Evolutionary conservation across 2,329 filamentous ascomycete species (phyloP), one percentile per base, ranked within the genome.

Genomic region (Phaeosphaeria sp.): DNA sequence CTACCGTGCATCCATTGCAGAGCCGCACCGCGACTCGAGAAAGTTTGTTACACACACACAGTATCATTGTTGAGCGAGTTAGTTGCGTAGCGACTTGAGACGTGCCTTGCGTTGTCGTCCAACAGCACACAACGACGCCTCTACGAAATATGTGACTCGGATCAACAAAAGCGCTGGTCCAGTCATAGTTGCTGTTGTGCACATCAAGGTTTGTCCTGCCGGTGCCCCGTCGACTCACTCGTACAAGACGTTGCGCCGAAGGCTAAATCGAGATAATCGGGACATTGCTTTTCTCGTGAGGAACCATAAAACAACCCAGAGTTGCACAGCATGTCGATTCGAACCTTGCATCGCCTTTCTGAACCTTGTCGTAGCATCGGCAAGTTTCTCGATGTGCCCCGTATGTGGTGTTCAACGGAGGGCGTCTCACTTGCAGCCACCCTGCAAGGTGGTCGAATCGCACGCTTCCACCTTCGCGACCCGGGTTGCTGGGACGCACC

Each of bases 141-240:
- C 49, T 44, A 21, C 46, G 50, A 20, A 30, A 30, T 11, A 30
- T 30, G 25, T 11, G 25, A 30, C 25, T 30, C 30, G 8, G 15
- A 36, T 36, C 30, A 47, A 49, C 52, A 51, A 46, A 56, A 43
- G 45, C 47, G 52, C 60, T 60, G 45, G n/a, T 57, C 50, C 49
- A 43, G 42, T 53, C 61, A 67, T 68, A 59, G 60, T 65, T 65
- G 62, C 61, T 56, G 61, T 62, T 52, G 51, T 54, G 61, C 62
- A 61, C 51, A 45, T 64, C 59, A 59, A 58, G 51, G 54, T 60
- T 66, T n/a, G 30, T 36, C 59, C 58, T 47, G 53, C 57, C 57
- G 56, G 43, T 36, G 56, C 56, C 55, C 56, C 57, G 30, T 36
- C 30, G 30, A 50, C 43, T 44, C 53, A 53, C 43, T 15, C 46